Base-by-base conservation (phyloP, 2,329 filamentous ascomycete genomes). In the Neofusicoccum cordaticola region DNA sequence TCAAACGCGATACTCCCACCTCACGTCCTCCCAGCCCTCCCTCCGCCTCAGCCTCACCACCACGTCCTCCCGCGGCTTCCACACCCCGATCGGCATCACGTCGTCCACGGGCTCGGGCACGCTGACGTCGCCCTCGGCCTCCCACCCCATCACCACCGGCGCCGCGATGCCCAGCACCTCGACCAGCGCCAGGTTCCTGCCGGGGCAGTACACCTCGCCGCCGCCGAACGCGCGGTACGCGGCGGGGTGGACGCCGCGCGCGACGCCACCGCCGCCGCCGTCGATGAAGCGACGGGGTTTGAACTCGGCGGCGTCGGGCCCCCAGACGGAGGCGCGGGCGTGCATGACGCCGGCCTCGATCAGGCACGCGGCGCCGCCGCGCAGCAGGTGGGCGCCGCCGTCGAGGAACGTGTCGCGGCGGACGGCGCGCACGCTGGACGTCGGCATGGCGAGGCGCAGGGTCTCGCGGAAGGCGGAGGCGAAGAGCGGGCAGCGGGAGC, bases 311-410 rank as follows among this genome's bases (percentile, higher is more conserved):
- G 22, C 22, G 22, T 22, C 22, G 22, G 22, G 22, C 22, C 22
- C 22, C 22, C 22, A 22, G 22, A 22, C 22, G 22, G 22, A 22
- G 22, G 22, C 2, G 48, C 13, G 1, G 62, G 62, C 9, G 65
- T 84, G 82, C 13, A 82, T 77, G 4, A 81, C 74, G 22, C 22
- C 22, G 22, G 22, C 22, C 22, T 22, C 22, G 22, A 22, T 22
- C 22, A 22, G 22, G 22, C 22, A 22, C 1, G 82, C 67, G 4
- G 75, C 71, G 19, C 74, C 75, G 45, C 80, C 80, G 58, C 77
- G 77, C 17, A 84, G 72, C 0, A 90, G 71, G 39, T 80, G 76
- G 2, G 22, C 22, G 1, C 83, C 79, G 71, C 86, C 88, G 2
- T 77, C 74, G 73, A 3, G 78, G 69, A 78, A 62, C 1, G 78